These are phyloP conservation scores for Gossypium thurberi DNA, from an alignment of 345 rosid genomes.

Conservation along the genomic window DNA sequence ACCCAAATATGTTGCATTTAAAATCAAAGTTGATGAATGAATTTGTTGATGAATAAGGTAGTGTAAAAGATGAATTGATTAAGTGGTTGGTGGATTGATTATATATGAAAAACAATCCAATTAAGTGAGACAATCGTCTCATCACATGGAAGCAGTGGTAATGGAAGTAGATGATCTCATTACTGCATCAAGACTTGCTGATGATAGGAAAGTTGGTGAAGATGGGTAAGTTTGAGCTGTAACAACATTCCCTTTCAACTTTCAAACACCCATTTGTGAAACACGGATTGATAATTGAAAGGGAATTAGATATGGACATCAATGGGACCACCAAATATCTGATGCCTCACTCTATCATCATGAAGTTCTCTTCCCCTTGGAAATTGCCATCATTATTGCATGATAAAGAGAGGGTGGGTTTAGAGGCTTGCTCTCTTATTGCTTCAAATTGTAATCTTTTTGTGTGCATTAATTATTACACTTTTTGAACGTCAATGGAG, in stretches of 20 bases:
- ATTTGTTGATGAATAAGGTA: too few relatives aligned
- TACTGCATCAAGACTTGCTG: neutral
- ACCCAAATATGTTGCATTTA: too few relatives aligned
- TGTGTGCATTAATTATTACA: slow-evolving; percentile 28
- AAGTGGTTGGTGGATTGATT: too few relatives aligned
- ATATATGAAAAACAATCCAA: too few relatives aligned
- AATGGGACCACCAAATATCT: slow-evolving; percentile 48
- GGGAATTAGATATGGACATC: slow-evolving; percentile 16
- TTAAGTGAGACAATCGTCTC: too few relatives aligned
- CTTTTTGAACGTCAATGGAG: slow-evolving; percentile 36
- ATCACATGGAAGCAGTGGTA: too few relatives aligned
- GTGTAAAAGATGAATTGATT: too few relatives aligned
- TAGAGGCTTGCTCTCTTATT: slow-evolving; percentile 33
- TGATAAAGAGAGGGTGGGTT: slow-evolving; percentile 16
- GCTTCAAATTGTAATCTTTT: slow-evolving; percentile 37
- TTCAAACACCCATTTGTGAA: neutral
- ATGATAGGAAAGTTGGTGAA: slow-evolving; percentile 26
- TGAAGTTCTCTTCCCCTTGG: slow-evolving; percentile 26
- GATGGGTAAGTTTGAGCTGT: slow-evolving; percentile 36
- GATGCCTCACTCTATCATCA: slow-evolving; percentile 76
- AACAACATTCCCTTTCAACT: neutral
- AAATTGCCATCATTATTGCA: slow-evolving; percentile 74
- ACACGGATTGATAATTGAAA: neutral
- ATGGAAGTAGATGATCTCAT: too few relatives aligned
- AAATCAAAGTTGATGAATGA: too few relatives aligned